Evolutionary conservation across 768 basidiomycete genomes (phyloP).

Genomic region (Mycena belliarum): DNA sequence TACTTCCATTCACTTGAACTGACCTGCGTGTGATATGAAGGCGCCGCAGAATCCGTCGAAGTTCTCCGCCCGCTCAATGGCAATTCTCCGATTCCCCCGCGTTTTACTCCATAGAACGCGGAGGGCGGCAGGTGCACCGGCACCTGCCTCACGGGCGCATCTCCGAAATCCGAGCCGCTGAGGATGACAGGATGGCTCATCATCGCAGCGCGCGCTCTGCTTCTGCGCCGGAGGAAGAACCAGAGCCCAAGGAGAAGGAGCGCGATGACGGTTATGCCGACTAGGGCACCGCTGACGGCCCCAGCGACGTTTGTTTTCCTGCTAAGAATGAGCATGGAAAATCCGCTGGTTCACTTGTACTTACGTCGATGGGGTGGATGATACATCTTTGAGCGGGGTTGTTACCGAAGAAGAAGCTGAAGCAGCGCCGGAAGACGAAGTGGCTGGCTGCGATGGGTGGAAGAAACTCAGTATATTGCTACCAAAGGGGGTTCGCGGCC

Average conservation of each 20-base stretch:
- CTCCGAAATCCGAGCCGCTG: neutral
- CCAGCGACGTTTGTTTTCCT: constrained; percentile 1
- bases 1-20: neutral
- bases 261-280: constrained; percentile 1
- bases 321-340: neutral
- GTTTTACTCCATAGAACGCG: neutral
- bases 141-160: neutral
- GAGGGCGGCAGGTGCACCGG: neutral
- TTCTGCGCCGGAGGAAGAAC: constrained; percentile 6
- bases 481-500: too few species aligned
- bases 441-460: too few species aligned
- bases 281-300: constrained; percentile 10
- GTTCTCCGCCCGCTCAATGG: neutral
- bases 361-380: neutral
- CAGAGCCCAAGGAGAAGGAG: constrained; percentile 8
- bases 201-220: neutral
- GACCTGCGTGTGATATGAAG: constrained; percentile 11
- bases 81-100: neutral
- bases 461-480: too few species aligned
- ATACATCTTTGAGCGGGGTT: too few species aligned
- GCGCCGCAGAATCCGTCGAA: constrained; percentile 8
- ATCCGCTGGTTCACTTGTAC: neutral
- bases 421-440: too few species aligned
- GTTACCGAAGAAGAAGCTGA: too few species aligned
- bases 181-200: neutral